Evolutionary conservation across 495 filamentous ascomycete genomes (phyloP), one percentile per base, ranked within the genome.

Genomic region (Aspergillus incahuasiensis): DNA sequence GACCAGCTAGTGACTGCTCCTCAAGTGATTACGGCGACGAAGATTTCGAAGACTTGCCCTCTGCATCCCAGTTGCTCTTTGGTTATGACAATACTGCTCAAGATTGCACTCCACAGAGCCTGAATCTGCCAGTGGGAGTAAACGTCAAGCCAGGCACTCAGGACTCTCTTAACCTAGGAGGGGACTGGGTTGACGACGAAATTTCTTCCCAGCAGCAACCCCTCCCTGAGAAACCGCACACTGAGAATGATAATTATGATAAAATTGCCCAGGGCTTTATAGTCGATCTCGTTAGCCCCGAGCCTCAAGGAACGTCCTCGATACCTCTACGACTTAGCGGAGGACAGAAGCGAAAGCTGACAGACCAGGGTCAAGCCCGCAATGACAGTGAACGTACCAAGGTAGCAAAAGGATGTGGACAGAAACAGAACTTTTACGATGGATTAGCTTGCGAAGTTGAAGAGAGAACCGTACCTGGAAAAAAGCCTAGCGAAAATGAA

Each of bases 31-130:
- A 69, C 49, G 66, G 58, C 1, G 62, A 68, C 49, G 67, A 67
- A 42, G 62, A 56, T n/a, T 62, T 73, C 20, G 66, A 68, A 15
- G 71, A 75, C 48, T 56, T 80, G n/a, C 75, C 74, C 22, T 74
- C 74, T 8, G 69, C 72, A 24, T 73, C 70, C 21, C 55, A 54
- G n/a, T 44, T 69, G 13, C 24, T 75, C 15, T 40, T 65, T 1
- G 61, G 46, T 15, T 21, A 56, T 40, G 32, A 35, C 32, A 35
- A 2, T 11, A 35, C 19, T 43, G 54, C 34, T 45, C 44, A 7
- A 35, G 12, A 15, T 12, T 15, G 32, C 9, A 15, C 28, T 18
- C 15, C 18, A 34, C 25, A 15, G 30, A 20, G 0, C 1, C 13
- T 5, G 8, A 21, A 16, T 19, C 20, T 13, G 7, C 41, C 7